Conservation (phyloP, 1,284 basidiomycete species). For the Moesziomyces sp. region DNA sequence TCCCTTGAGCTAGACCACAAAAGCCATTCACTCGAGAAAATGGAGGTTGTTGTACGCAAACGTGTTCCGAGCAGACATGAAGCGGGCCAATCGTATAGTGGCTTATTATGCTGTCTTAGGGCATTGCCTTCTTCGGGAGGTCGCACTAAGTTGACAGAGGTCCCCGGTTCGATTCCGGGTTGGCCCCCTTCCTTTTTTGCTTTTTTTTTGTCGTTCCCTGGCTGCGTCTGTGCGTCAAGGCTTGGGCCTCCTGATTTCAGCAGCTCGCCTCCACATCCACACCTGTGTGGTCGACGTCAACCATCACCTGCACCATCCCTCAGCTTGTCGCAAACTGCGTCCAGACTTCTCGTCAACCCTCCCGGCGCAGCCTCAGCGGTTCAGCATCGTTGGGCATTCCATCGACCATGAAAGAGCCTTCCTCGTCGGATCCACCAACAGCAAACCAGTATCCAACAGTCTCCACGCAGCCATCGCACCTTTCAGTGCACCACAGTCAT, state of each 20-base stretch:
- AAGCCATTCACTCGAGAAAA: too few species aligned
- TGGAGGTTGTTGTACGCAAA: not conserved
- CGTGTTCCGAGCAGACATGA: not conserved
- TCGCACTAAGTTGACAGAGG: constrained; percentile 41
- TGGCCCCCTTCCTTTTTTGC: constrained; percentile 22
- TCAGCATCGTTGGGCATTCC: not conserved
- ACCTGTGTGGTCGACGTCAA: not conserved
- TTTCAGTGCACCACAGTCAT: constrained; percentile 8
- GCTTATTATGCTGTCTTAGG: constrained; percentile 60
- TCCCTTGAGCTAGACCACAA: too few species aligned
- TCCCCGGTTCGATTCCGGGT: constrained; percentile 41
- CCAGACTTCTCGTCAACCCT: not conserved
- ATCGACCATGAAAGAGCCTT: constrained; percentile 7
- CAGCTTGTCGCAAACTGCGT: not conserved
- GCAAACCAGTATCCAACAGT: constrained; percentile 11
- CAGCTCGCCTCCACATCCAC: not conserved
- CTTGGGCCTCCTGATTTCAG: not conserved
- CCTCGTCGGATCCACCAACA: not conserved
- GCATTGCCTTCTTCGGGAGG: not conserved
- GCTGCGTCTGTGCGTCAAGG: constrained; percentile 3
- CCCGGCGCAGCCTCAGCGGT: not conserved
- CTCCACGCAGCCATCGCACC: constrained; percentile 22
- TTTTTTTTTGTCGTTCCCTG: not conserved
- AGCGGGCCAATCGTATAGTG: constrained; percentile 47
- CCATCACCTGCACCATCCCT: not conserved